These are phyloP conservation scores for Penicillium daleae DNA, from an alignment of 495 filamentous ascomycete genomes.

Conservation along the genomic window DNA sequence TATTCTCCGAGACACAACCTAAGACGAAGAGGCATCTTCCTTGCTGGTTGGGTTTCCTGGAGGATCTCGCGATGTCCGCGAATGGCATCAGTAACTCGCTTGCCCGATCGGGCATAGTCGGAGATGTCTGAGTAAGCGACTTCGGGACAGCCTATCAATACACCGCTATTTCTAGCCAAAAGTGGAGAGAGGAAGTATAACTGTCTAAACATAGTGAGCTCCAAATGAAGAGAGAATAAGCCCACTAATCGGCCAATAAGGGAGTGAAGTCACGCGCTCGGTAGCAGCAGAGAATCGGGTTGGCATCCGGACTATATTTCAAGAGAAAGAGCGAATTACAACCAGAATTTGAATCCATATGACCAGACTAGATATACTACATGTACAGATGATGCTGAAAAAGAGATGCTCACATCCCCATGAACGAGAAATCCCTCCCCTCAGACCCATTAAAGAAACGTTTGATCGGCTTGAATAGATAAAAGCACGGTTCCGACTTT, in stretches of 20 bases:
- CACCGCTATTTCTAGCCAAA: conserved; percentile 19
- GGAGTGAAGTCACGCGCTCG: not conserved
- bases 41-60: not conserved
- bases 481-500: not conserved
- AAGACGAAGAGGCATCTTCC: conserved; percentile 1
- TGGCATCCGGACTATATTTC: not conserved
- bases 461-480: conserved; percentile 15
- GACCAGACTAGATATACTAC: conserved; percentile 18
- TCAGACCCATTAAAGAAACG: conserved; percentile 10
- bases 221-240: not conserved
- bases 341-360: conserved; percentile 14
- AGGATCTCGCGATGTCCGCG: conserved; percentile 1
- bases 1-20: conserved; percentile 20
- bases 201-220: conserved; percentile 5
- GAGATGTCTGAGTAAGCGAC: conserved; percentile 21
- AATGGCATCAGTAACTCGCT: conserved; percentile 25
- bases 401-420: conserved; percentile 12
- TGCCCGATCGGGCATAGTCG: conserved; percentile 19
- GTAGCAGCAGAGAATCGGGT: not conserved
- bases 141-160: conserved; percentile 11
- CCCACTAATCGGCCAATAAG: not conserved
- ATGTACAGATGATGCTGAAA: conserved; percentile 23
- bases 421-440: conserved; percentile 6
- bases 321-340: not conserved
- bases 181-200: not conserved